Evolutionary conservation across 352 stramenopile genomes (phyloP), one percentile per base, ranked within the genome.

Genomic region (Phytophthora crassamura): DNA sequence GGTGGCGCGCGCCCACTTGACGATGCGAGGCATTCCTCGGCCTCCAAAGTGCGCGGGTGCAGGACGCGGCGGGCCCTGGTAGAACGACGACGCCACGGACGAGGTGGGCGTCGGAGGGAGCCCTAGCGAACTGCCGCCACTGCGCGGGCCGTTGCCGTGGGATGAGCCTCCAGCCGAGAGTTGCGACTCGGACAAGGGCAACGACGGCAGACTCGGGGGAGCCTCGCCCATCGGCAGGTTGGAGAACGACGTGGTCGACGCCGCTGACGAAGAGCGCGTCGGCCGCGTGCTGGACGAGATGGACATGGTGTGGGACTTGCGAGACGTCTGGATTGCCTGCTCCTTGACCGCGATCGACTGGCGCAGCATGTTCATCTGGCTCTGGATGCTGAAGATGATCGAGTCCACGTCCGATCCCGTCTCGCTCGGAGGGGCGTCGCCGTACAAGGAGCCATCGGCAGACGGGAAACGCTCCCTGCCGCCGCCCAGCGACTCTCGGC

Each of bases 311-410:
- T 86, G 75, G 7, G 66, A 67, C 36, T 86, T 84, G 57, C 86
- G 78, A 18, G 78, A 80, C 22, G 60, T 76, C 12, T 77, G 72
- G 35, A 88, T 59, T 0, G 53, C 74, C 40, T 89, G 81, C 33
- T 91, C 81, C 46, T 90, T 90, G 11, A 64, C 74, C 18, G 80
- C 81, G 34, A 93, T 78, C 9, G 86, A 90, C 48, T 90, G 79
- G 0, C 82, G 86, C 41, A 94, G 72, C 70, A 84, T 80, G 51
- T 90, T 78, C 84, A 94, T 94, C 63, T 94, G 86, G 56, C 75
- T 87, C 54, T 94, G 86, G 51, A 94, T 93, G 43, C 74, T 92
- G 42, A 75, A 83, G 28, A 94, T 88, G 64, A 94, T 86, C 36
- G 74, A 83, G 69, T 91, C 86, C 7, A 91, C 84, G 12, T 78